Evolutionary conservation across 2,329 filamentous ascomycete genomes (phyloP), one percentile per base, ranked within the genome.

Genomic region (Aaosphaeria arxii): DNA sequence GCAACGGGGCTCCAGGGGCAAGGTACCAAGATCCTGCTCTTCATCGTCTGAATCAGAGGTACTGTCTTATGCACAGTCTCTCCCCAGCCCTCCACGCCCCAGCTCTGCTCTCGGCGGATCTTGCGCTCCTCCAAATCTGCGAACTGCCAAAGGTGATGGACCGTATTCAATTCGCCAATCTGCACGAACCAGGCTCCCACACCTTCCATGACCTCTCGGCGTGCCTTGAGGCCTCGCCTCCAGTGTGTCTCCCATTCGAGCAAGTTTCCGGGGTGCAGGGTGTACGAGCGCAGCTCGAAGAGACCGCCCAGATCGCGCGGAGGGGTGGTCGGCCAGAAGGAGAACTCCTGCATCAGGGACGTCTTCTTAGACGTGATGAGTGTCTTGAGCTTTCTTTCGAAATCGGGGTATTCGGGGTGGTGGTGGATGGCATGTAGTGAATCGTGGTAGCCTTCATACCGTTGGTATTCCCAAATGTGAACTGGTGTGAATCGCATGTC

Each of bases 171-270:
- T 46, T 96, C 92, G 52, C 94, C 94, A 63, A 99, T 92, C 75
- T 99, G 94, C 38, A 96, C 92, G 64, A 99, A 99, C 94, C 94
- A 99, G 5, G 94, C 94, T 31, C 92, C 91, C 1, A 96, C 91
- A 11, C 94, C 94, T 73, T 99, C 94, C 94, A 99, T 99, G 47
- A 97, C 92, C 73, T 97, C 91, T 43, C 91, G 84, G 44, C 94
- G 84, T 2, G 94, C 94, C 72, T 89, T 88, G 46, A 99, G 81
- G 29, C 94, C 94, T 55, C 89, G 85, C 52, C 95, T 83, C 94
- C 94, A 99, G 74, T 99, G 94, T 38, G 89, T 95, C 79, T 99
- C 94, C 94, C 94, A 99, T 74, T 99, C 94, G 6, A 99, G 81
- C 40, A 99, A 79, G 70, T 96, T 96, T 39, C 94, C 94, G 0